Evolutionary conservation across 352 stramenopile genomes (phyloP), one percentile per base, ranked within the genome.

Genomic region (Globisporangium nagaii): DNA sequence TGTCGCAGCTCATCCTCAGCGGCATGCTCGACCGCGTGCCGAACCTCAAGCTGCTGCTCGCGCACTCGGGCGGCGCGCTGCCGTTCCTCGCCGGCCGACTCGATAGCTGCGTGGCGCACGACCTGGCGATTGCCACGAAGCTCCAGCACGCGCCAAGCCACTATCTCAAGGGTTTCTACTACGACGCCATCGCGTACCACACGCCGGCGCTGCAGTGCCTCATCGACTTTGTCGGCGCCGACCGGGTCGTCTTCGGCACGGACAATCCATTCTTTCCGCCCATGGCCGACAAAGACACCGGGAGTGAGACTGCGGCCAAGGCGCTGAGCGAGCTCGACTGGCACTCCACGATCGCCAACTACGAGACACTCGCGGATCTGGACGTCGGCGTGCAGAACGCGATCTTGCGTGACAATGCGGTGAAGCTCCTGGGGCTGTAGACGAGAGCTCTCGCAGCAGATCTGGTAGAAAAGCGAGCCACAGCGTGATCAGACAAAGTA

Each of bases 251-350:
- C 17, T 87, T 74, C 40, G 76, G 76, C 25, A 87, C 76, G 12
- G 76, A 87, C 58, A 75, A 87, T 39, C 76, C 75, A 27, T 87
- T 87, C 52, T 87, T 87, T 52, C 76, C 76, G 4, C 76, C 76
- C 20, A 41, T 45, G 8, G 50, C 57, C 11, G 58, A 54, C 44
- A 34, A 36, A 0, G 9, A 24, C 1, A 28, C 28, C 2, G 22
- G 27, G 9, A 56, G 71, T 8, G 44, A 41, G 4, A 12, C 11
- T 5, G 47, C 25, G 13, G 20, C 31, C 5, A 35, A 47, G 6
- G 62, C 60, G 27, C 55, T 79, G 34, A 59, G 57, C 22, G 50
- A 60, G 9, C 46, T 58, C n/a, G 57, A 75, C 20, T 80, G 65
- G 71, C 43, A 50, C 10, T 80, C 71, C 4, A 80, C 71, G 10